These are phyloP conservation scores for Geoglossum glabrum DNA, from an alignment of 495 filamentous ascomycete genomes.

Conservation along the genomic window DNA sequence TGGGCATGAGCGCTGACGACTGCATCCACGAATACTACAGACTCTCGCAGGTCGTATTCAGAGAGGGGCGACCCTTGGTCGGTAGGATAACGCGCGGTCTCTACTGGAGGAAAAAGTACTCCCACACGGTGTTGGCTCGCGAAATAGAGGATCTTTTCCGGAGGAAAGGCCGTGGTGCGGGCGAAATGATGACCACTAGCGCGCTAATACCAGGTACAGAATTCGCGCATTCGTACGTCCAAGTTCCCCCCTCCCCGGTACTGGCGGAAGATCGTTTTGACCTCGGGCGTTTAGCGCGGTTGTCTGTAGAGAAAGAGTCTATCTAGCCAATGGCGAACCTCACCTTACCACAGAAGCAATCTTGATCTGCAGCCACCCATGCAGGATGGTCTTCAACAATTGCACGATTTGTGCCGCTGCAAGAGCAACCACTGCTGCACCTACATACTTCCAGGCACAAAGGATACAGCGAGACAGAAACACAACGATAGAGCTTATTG, in stretches of 20 bases:
- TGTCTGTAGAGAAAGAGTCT: neutral
- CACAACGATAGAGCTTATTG: neutral
- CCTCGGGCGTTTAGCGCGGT: neutral
- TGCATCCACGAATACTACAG: neutral
- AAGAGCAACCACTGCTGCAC: neutral
- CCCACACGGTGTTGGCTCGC: neutral
- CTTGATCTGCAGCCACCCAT: neutral
- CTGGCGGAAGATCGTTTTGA: neutral
- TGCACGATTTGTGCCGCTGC: neutral
- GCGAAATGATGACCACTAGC: neutral
- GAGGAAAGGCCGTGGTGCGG: neutral
- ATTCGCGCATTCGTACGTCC: neutral
- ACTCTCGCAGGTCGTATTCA: neutral
- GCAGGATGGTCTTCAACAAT: neutral
- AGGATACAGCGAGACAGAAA: neutral
- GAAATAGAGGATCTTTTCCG: neutral
- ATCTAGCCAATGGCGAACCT: neutral
- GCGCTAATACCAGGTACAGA: neutral
- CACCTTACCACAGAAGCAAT: neutral
- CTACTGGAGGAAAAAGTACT: neutral
- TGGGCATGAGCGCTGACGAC: neutral
- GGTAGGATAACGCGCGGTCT: neutral
- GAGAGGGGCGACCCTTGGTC: neutral
- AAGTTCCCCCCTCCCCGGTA: neutral
- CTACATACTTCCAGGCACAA: neutral